Evolutionary conservation across 2,329 filamentous ascomycete genomes (phyloP).

Genomic region (Colletotrichum tabaci): DNA sequence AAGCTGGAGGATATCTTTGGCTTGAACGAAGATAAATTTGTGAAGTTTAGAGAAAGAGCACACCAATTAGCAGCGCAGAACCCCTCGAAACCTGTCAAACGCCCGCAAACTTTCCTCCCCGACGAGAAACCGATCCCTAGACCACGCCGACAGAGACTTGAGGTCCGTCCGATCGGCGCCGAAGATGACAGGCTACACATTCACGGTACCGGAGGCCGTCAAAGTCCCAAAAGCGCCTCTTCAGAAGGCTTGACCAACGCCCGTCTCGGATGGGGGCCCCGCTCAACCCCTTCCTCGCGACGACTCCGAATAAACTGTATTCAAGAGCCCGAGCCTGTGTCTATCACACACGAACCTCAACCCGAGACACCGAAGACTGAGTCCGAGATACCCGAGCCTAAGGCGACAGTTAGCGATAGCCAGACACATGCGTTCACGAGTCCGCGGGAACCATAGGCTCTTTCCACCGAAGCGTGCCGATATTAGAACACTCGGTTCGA

Average conservation of each 20-base stretch:
- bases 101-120: neutral
- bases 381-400: neutral
- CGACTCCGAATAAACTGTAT: neutral
- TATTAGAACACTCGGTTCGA: too few relatives aligned
- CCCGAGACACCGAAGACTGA: neutral
- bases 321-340: neutral
- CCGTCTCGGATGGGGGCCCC: neutral
- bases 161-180: neutral
- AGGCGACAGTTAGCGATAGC: neutral
- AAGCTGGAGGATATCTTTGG: slow-evolving; percentile 24
- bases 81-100: neutral
- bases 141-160: neutral
- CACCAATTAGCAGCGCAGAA: neutral
- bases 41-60: slow-evolving; percentile 17
- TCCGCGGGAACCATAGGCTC: neutral
- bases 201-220: neutral
- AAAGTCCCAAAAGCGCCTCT: slow-evolving; percentile 12
- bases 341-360: neutral
- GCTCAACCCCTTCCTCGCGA: neutral
- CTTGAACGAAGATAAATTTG: slow-evolving; percentile 17
- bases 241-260: slow-evolving; percentile 18
- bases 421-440: neutral
- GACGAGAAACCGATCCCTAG: neutral
- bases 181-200: neutral
- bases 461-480: neutral